Base-by-base conservation (phyloP, 768 basidiomycete species). In the Asterophora lycoperdoides region DNA sequence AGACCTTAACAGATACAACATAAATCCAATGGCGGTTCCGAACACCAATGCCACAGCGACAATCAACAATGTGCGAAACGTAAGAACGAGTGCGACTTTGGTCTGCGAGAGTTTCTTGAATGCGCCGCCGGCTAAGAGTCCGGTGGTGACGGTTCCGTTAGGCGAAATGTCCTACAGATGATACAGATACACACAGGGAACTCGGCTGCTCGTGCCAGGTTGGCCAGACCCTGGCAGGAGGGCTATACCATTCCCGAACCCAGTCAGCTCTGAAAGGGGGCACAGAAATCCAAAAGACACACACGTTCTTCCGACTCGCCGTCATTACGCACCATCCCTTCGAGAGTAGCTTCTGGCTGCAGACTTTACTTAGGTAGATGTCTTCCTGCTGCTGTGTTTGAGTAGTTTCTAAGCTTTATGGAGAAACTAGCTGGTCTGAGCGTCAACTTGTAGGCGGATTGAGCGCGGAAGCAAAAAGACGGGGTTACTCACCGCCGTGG, bases 291-390 rank as follows among this genome's bases (percentile, higher is more conserved):
- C 28, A n/a, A 10, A 29, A 3, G 9, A 5, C 9, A 26, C 45
- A 36, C 37, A 46, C 45, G 45, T 46, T 46, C 45, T 46, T 38
- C 45, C 15, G 45, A 46, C 30, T 46, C 45, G 11, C 17, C 30
- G 32, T 33, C 42, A 20, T 38, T 38, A 4, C 18, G 36, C 10
- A 39, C 36, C 45, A 46, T 46, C 14, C 3, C 23, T 23, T 23
- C 23, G 23, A 23, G 23, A 23, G 23, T 23, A 23, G 23, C 23
- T 23, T 23, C 3, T 23, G 23, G 23, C 3, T 23, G 6, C 6
- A 23, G 23, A 23, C 23, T 23, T 23, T 23, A n/a, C n/a, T n/a
- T n/a, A n/a, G n/a, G n/a, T n/a, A 23, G 23, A 6, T 23, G 23
- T 23, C 23, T 23, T 23, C 23, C n/a, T n/a, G n/a, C n/a, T n/a